Base-by-base conservation (phyloP, 2,329 filamentous ascomycete genomes). In the Aureobasidium sp. region DNA sequence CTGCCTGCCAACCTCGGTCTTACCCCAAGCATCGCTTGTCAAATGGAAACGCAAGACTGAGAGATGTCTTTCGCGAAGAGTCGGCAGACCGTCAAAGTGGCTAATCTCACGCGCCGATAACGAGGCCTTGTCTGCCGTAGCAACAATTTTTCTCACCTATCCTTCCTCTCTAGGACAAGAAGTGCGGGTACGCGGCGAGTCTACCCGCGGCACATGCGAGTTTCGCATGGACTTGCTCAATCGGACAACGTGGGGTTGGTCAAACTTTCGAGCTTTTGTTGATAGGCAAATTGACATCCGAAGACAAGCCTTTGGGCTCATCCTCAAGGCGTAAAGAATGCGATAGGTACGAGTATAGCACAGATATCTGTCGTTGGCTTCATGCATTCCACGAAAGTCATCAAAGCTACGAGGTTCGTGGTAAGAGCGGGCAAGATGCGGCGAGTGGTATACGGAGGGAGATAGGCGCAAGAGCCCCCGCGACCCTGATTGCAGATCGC, bases 401-500 rank as follows among this genome's bases (percentile, higher is more conserved):
- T 20, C 20, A 20, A 20, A 20, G 15, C 5, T 8, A n/a, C n/a
- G 7, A 9, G 13, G 29, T 36, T 13, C 15, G 15, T 3, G 29
- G 32, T 12, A 27, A 9, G 13, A 39, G 50, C 34, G 20, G 50
- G 34, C 50, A 52, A 52, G 50, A 39, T 10, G 29, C 32, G 12
- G 10, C 10, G 32, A 12, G 15, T 55, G 51, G 51, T 55, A 55
- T 55, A 27, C 51, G 51, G 51, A 55, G 51, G 51, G 51, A 55
- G 51, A 55, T 55, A 55, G 51, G 51, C 51, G 7, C 13, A 41
- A 20, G 29, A 32, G 51, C 37, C 51, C 20, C 51, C 51, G 26
- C 51, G 51, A 55, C 51, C 51, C 39, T 57, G 27, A 46, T 46
- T 37, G 39, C 53, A 36, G 39, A 57, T 57, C 53, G 29, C 15